Evolutionary conservation across 169 alveolate species (phyloP), one percentile per base, ranked within the genome.

Genomic region (Eimeria praecox): DNA sequence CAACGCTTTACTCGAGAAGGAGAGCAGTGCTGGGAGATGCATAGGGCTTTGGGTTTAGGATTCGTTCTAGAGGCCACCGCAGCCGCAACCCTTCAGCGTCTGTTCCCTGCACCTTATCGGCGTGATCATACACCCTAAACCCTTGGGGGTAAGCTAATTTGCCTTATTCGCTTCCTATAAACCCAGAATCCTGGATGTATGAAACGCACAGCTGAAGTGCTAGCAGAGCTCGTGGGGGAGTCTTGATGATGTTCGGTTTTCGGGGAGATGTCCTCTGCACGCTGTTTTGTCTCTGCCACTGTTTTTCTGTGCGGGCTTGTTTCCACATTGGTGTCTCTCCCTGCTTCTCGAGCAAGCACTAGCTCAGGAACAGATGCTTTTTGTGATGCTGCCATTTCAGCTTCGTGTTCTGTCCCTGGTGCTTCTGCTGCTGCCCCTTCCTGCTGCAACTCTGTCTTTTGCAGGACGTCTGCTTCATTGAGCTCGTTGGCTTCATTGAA

Each of bases 221-320:
- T 14, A 49, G 91, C 91, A 8, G 91, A 83, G 91, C 91, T 83
- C n/a, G 54, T 27, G 24, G 52, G 91, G 52, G 91, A 40, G 75
- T 46, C 59, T n/a, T 3, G 6, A 54, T 59, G 66, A 3, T 16
- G 16, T 14, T 1, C 75, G 18, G 75, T 83, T 35, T 12, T 24
- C 16, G 77, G 38, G 46, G 27, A 1, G 22, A 24, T 10, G 22
- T 18, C 56, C 56, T 49, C 56, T 49, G 56, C 12, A 12, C 12
- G 20, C 56, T 5, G 12, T n/a, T n/a, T 44, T n/a, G 82, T 38
- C 24, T 69, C 42, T 38, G 82, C 8, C 10, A 24, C 82, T 69
- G 9, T 30, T 10, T 30, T 69, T 69, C 6, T 30, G 40, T 24
- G 75, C 8, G 75, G 2, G 35, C 5, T 8, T 35, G 49, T 5